Conservation (phyloP, 805 yeast genomes). For the Hanseniaspora occidentalis region DNA sequence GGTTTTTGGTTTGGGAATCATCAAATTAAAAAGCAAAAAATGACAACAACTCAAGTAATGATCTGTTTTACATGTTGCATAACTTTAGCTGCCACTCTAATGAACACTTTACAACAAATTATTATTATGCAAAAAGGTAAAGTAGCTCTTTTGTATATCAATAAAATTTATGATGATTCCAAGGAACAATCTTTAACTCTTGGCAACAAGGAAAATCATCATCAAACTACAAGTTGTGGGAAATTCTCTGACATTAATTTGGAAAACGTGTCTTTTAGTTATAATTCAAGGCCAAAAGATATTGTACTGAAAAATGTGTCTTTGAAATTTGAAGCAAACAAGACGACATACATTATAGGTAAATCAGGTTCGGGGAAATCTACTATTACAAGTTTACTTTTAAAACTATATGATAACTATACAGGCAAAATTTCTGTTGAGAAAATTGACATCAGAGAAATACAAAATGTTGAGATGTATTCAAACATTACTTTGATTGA, state of each 20-base stretch:
- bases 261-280: conserved; percentile 45
- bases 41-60: conserved; percentile 51
- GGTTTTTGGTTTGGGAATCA: conserved; percentile 85
- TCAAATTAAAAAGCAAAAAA: conserved; percentile 39
- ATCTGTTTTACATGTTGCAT: conserved; percentile 79
- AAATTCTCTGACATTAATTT: conserved; percentile 31
- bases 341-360: conserved; percentile 61
- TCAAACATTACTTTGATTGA: conserved; percentile 61
- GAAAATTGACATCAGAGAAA: conserved; percentile 30
- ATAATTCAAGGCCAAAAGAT: conserved; percentile 41
- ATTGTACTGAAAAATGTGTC: conserved; percentile 36
- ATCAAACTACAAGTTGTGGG: background rate
- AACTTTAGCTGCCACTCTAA: conserved; percentile 50
- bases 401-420: conserved; percentile 40
- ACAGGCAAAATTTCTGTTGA: conserved; percentile 51
- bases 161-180: conserved; percentile 24
- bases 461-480: conserved; percentile 41
- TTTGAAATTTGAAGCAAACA: conserved; percentile 33
- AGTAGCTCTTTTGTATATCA: conserved; percentile 48
- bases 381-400: conserved; percentile 51
- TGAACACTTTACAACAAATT: conserved; percentile 42
- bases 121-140: conserved; percentile 57
- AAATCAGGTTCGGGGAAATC: conserved; percentile 92
- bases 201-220: background rate
- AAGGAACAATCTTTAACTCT: background rate